Conservation (phyloP, 2,329 filamentous ascomycete species). For the Sporothrix variecibatus region DNA sequence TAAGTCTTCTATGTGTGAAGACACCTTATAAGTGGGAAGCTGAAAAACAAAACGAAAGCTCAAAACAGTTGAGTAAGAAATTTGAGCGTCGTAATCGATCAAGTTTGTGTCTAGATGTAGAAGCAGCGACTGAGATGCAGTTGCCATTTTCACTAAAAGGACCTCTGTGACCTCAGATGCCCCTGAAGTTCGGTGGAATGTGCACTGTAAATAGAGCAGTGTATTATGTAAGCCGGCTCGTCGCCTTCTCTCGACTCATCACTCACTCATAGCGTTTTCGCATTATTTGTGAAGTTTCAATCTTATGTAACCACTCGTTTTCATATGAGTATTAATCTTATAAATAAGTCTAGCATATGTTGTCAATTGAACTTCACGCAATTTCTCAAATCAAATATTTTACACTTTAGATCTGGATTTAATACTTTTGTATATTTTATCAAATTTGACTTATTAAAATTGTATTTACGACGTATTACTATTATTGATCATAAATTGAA, state of each 20-base stretch:
- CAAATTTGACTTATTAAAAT: no score
- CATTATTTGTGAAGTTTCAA: background rate
- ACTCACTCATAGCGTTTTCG: background rate
- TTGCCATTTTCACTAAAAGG: background rate
- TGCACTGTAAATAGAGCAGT: background rate
- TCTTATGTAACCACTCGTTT: background rate
- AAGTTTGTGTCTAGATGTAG: background rate
- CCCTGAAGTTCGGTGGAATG: background rate
- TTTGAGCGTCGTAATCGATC: background rate
- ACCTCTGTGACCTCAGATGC: background rate
- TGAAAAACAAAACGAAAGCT: background rate
- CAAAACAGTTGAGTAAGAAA: background rate
- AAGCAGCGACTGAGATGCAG: background rate
- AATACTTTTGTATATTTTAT: background rate
- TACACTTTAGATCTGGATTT: background rate
- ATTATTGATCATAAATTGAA: no score
- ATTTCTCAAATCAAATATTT: no score
- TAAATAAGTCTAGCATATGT: no score
- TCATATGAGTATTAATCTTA: background rate
- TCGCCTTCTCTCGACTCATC: background rate
- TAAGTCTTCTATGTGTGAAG: background rate
- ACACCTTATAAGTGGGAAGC: background rate
- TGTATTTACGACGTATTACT: no score
- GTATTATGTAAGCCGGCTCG: background rate
- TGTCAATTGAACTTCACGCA: no score